These are phyloP conservation scores for Eutrema heterophyllum DNA, from an alignment of 345 rosid species.

Conservation along the genomic window DNA sequence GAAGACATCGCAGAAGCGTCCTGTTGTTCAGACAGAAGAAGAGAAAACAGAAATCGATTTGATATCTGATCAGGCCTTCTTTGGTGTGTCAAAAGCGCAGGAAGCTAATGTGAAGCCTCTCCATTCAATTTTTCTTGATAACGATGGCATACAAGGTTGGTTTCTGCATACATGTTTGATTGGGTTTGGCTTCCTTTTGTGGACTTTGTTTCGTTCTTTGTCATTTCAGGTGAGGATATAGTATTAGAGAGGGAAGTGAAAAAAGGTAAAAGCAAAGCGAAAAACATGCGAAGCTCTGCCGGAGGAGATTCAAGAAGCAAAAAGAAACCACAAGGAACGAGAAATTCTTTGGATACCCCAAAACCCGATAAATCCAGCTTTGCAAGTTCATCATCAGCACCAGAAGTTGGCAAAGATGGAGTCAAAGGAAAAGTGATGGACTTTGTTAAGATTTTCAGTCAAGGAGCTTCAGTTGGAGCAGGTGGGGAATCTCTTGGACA, in stretches of 20 bases:
- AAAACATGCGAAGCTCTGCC: slow-evolving; percentile 24
- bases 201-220: slow-evolving; percentile 13
- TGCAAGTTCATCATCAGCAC: slow-evolving; percentile 25
- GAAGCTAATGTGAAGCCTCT: slow-evolving; percentile 36
- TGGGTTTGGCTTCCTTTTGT: background rate
- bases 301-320: slow-evolving; percentile 32
- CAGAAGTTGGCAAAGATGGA: slow-evolving; percentile 38
- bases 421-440: slow-evolving; percentile 66
- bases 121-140: slow-evolving; percentile 18
- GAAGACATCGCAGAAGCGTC: slow-evolving; percentile 2
- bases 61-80: slow-evolving; percentile 14
- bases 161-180: background rate
- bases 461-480: slow-evolving; percentile 42
- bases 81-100: slow-evolving; percentile 26
- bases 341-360: slow-evolving; percentile 12
- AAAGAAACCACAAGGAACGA: slow-evolving; percentile 38
- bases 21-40: slow-evolving; percentile 15
- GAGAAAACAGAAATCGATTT: slow-evolving; percentile 17
- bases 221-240: slow-evolving; percentile 41
- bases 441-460: slow-evolving; percentile 71
- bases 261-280: slow-evolving; percentile 40
- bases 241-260: slow-evolving; percentile 14
- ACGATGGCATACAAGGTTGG: slow-evolving; percentile 33
- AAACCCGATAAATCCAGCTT: slow-evolving; percentile 32
- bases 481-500: slow-evolving; percentile 32